Evolutionary conservation across 768 basidiomycete genomes (phyloP).

Genomic region (Xerocomellus chrysenteron): DNA sequence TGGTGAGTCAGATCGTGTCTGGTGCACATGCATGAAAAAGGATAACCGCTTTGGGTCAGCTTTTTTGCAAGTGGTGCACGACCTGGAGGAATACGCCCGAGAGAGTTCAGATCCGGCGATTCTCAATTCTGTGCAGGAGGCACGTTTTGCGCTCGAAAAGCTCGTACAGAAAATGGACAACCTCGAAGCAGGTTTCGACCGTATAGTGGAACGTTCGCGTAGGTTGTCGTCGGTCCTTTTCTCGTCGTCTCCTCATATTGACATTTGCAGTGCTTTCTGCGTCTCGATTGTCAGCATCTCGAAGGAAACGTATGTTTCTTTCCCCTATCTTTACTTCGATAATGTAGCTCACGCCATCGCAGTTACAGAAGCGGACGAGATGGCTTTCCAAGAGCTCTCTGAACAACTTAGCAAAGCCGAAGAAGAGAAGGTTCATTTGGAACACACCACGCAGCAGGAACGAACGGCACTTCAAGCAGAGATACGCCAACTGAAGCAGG

Average conservation of each 20-base stretch:
- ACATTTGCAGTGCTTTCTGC: slow-evolving; percentile 63
- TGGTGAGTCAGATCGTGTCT: slow-evolving; percentile 54
- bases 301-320: slow-evolving; percentile 63
- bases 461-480: slow-evolving; percentile 55
- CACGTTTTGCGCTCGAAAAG: slow-evolving; percentile 62
- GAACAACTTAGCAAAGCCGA: slow-evolving; percentile 63
- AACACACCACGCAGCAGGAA: slow-evolving; percentile 58
- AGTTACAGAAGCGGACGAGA: slow-evolving; percentile 77
- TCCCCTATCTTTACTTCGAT: not conserved
- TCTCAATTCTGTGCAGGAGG: slow-evolving; percentile 58
- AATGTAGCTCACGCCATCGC: slow-evolving; percentile 7
- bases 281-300: slow-evolving; percentile 65
- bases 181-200: slow-evolving; percentile 78
- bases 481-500: slow-evolving; percentile 50
- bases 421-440: slow-evolving; percentile 56
- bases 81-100: slow-evolving; percentile 58
- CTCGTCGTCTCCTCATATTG: not conserved
- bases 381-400: slow-evolving; percentile 68
- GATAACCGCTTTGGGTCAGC: slow-evolving; percentile 37
- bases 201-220: slow-evolving; percentile 84
- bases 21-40: not conserved
- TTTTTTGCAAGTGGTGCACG: slow-evolving; percentile 60
- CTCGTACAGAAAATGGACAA: slow-evolving; percentile 76
- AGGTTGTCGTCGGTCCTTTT: slow-evolving; percentile 25
- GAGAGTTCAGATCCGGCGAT: slow-evolving; percentile 46